These are phyloP conservation scores for Podospora pseudoanserina DNA, from an alignment of 495 filamentous ascomycete genomes.

Conservation along the genomic window DNA sequence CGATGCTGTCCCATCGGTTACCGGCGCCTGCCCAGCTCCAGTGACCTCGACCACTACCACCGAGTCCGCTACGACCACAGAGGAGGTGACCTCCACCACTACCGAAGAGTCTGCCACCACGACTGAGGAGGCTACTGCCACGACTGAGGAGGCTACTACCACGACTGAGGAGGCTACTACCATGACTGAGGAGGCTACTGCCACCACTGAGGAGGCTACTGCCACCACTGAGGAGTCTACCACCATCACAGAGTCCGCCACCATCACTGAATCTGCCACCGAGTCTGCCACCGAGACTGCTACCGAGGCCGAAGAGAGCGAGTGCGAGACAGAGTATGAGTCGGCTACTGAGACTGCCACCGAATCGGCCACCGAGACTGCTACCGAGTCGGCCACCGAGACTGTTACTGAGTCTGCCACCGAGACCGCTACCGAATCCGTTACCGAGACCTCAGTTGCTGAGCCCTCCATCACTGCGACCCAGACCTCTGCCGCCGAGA, in stretches of 20 bases:
- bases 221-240: neutral
- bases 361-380: conserved; percentile 5
- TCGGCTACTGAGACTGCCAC: conserved; percentile 3
- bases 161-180: neutral
- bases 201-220: neutral
- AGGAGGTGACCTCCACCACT: neutral
- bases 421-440: conserved; percentile 5
- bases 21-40: conserved; percentile 10
- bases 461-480: neutral
- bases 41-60: conserved; percentile 1
- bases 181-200: neutral
- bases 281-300: neutral
- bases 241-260: conserved; percentile 21
- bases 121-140: neutral
- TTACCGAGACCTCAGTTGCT: conserved; percentile 3
- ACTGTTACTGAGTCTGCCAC: conserved; percentile 19
- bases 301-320: neutral
- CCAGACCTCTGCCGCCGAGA: neutral
- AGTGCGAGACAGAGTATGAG: neutral
- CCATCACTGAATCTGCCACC: conserved; percentile 9
- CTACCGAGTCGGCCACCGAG: conserved; percentile 19
- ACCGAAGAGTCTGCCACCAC: neutral
- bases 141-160: neutral
- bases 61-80: neutral
- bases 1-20: conserved; percentile 23